Evolutionary conservation across 2,329 filamentous ascomycete genomes (phyloP).

Genomic region (Drechslera avenae): DNA sequence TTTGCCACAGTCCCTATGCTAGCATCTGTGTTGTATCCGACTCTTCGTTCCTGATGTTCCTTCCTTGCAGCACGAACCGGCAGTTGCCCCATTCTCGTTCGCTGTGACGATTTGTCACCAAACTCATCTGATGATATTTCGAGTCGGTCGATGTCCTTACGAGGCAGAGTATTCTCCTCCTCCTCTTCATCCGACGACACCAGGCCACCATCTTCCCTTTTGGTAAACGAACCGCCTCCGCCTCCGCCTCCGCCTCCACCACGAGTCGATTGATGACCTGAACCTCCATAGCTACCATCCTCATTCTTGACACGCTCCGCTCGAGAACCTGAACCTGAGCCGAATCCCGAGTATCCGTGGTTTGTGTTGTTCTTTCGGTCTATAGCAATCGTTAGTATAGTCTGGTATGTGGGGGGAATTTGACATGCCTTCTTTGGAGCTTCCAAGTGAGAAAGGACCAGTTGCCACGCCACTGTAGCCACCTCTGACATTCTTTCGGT

Average conservation of each 20-base stretch:
- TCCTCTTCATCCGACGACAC: constrained; percentile 58
- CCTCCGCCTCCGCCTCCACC: constrained; percentile 14
- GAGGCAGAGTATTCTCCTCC: constrained; percentile 52
- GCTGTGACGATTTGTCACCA: constrained; percentile 29
- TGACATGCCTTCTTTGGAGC: constrained; percentile 33
- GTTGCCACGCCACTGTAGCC: constrained; percentile 51
- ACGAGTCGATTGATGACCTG: constrained; percentile 21
- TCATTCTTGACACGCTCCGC: constrained; percentile 41
- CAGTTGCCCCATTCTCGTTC: constrained; percentile 31
- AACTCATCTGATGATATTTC: constrained; percentile 63
- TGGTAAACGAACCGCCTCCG: constrained; percentile 23
- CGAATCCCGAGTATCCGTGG: constrained; percentile 30
- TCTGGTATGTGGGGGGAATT: not conserved
- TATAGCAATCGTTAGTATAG: constrained; percentile 18
- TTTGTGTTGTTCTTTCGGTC: constrained; percentile 27
- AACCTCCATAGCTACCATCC: constrained; percentile 28
- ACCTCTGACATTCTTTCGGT: constrained; percentile 44
- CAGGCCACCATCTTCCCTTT: constrained; percentile 48
- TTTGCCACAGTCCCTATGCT: constrained; percentile 54
- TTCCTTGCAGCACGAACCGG: constrained; percentile 63
- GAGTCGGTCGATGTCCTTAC: constrained; percentile 63
- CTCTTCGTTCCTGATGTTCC: constrained; percentile 60
- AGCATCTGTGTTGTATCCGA: constrained; percentile 61
- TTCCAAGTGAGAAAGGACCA: constrained; percentile 50
- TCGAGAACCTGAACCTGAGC: constrained; percentile 38